These are phyloP conservation scores for Saccharomyces jurei DNA, from an alignment of 805 yeast genomes.

Conservation along the genomic window DNA sequence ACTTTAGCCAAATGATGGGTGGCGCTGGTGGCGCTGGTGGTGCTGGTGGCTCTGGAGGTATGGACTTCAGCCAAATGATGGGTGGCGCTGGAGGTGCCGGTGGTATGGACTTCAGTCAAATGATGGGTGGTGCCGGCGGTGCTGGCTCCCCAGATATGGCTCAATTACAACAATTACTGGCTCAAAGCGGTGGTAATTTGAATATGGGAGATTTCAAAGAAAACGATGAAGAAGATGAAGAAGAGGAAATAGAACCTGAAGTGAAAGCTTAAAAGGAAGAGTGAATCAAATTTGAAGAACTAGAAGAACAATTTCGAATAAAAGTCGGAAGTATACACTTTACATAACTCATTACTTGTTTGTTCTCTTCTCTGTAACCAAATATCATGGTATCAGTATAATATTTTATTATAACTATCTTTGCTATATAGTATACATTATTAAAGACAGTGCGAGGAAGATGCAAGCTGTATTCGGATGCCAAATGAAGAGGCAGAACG, in stretches of 20 bases:
- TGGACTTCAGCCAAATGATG: constrained; percentile 31
- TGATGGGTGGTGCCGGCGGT: constrained; percentile 29
- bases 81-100: constrained; percentile 35
- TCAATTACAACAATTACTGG: constrained; percentile 3
- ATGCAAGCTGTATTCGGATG: neutral
- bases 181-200: neutral
- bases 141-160: constrained; percentile 23
- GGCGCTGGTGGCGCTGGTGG: constrained; percentile 33
- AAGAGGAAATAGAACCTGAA: constrained; percentile 4
- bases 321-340: neutral
- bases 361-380: neutral
- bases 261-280: neutral
- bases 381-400: neutral
- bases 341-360: neutral
- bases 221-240: constrained; percentile 3
- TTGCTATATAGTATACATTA: neutral
- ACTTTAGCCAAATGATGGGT: constrained; percentile 32
- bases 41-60: constrained; percentile 33
- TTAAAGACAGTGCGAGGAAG: neutral
- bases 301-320: neutral
- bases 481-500: neutral
- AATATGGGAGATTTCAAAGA: constrained; percentile 1
- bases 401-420: neutral
- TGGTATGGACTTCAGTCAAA: constrained; percentile 21
- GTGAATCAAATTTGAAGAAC: neutral